These are phyloP conservation scores for Borovskyia barvae DNA, from an alignment of 208 protist species.

Conservation along the genomic window DNA sequence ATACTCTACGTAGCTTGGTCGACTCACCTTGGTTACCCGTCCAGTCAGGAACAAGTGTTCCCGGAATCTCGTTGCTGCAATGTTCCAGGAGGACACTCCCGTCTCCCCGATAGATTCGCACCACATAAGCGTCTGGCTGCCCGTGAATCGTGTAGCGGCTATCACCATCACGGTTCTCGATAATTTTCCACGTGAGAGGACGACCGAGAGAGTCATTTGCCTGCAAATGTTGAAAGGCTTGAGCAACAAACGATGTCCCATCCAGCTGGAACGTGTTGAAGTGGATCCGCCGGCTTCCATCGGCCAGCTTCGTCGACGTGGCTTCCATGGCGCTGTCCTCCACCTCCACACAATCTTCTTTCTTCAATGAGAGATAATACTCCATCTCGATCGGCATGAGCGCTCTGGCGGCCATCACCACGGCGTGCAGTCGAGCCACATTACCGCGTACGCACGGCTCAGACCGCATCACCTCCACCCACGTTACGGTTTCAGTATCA, in stretches of 20 bases:
- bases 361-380: conserved; percentile 1
- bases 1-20: background rate
- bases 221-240: conserved; percentile 7
- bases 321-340: background rate
- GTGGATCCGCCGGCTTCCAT: background rate
- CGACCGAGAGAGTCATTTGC: background rate
- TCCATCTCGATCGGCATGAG: conserved; percentile 4
- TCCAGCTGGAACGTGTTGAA: conserved; percentile 1
- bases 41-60: background rate
- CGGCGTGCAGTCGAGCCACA: background rate
- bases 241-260: conserved; percentile 4
- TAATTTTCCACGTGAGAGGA: background rate
- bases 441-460: conserved; percentile 5
- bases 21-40: too few species aligned
- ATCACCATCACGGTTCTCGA: background rate
- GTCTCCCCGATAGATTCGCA: conserved; percentile 1
- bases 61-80: background rate
- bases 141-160: background rate
- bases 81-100: background rate
- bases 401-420: background rate
- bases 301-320: background rate
- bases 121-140: background rate
- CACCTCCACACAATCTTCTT: conserved; percentile 4
- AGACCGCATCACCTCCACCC: conserved; percentile 11
- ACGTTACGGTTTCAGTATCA: background rate